These are phyloP conservation scores for Oropetium thomaeum DNA, from an alignment of 176 grass and related monocot species.

Conservation along the genomic window DNA sequence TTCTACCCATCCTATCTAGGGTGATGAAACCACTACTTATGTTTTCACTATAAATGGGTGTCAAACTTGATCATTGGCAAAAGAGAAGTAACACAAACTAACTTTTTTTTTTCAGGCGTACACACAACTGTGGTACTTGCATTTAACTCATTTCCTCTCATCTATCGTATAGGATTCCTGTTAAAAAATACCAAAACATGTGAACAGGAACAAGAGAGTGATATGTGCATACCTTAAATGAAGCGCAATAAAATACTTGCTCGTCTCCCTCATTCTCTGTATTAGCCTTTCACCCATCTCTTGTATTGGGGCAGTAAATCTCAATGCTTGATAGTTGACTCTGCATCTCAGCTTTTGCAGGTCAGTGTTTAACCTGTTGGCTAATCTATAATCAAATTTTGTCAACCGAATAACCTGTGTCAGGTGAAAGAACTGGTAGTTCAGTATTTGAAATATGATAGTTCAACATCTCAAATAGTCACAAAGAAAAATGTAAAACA, in stretches of 20 bases:
- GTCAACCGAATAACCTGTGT: constrained; percentile 87
- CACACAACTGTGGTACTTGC: not conserved
- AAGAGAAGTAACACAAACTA: constrained; percentile 1
- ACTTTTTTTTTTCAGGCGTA: not conserved
- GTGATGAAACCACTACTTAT: not conserved
- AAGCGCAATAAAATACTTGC: constrained; percentile 90
- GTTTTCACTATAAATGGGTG: constrained; percentile 10
- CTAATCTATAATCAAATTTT: constrained; percentile 94
- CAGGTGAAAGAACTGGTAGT: constrained; percentile 20
- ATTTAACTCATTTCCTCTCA: constrained; percentile 8
- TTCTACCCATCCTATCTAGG: not conserved
- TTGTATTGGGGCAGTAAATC: constrained; percentile 81
- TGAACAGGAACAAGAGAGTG: not conserved
- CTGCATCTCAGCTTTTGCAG: constrained; percentile 92
- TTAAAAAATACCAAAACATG: constrained; percentile 19
- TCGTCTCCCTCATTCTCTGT: constrained; percentile 80
- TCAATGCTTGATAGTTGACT: constrained; percentile 84
- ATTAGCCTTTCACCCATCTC: constrained; percentile 77
- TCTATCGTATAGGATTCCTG: not conserved
- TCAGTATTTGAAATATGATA: constrained; percentile 19
- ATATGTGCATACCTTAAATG: constrained; percentile 66
- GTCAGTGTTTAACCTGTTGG: constrained; percentile 87
- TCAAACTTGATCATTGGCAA: not conserved
- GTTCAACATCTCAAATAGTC: not conserved
- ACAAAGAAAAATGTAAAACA: not conserved